Evolutionary conservation across 371 early-diverging fungal species (phyloP).

Genomic region (Lichtheimia ramosa): DNA sequence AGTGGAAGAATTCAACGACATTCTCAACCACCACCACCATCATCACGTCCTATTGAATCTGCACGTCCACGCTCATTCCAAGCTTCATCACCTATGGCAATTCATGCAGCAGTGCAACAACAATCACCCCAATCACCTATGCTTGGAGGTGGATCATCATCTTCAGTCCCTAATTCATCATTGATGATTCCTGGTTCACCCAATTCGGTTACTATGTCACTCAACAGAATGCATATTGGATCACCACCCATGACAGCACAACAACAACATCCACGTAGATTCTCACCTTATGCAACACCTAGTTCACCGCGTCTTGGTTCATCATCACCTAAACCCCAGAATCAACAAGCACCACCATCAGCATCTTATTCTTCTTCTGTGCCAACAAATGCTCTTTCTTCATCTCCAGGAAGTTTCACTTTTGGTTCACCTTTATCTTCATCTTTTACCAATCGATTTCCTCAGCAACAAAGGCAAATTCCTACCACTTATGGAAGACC

Average conservation of each 20-base stretch:
- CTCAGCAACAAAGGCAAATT: neutral
- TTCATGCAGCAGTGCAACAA: slow-evolving; percentile 9
- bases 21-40: slow-evolving; percentile 23
- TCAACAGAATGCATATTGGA: slow-evolving; percentile 32
- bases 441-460: slow-evolving; percentile 14
- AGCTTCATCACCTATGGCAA: slow-evolving; percentile 11
- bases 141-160: slow-evolving; percentile 8
- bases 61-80: slow-evolving; percentile 22
- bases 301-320: slow-evolving; percentile 27
- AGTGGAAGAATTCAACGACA: slow-evolving; percentile 18
- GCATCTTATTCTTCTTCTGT: slow-evolving; percentile 20
- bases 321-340: slow-evolving; percentile 19
- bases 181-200: slow-evolving; percentile 14
- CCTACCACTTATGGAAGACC: slow-evolving; percentile 9
- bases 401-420: slow-evolving; percentile 14
- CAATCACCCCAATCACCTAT: slow-evolving; percentile 16
- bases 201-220: slow-evolving; percentile 15
- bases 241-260: slow-evolving; percentile 22
- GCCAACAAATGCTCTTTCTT: slow-evolving; percentile 13
- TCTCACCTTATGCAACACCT: slow-evolving; percentile 26
- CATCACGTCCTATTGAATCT: slow-evolving; percentile 10
- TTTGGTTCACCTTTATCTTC: slow-evolving; percentile 9
- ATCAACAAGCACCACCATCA: slow-evolving; percentile 2
- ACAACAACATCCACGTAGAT: slow-evolving; percentile 21
- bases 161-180: slow-evolving; percentile 16